Evolutionary conservation across 768 basidiomycete genomes (phyloP).

Genomic region (Tubosaeta brunneosetosa): DNA sequence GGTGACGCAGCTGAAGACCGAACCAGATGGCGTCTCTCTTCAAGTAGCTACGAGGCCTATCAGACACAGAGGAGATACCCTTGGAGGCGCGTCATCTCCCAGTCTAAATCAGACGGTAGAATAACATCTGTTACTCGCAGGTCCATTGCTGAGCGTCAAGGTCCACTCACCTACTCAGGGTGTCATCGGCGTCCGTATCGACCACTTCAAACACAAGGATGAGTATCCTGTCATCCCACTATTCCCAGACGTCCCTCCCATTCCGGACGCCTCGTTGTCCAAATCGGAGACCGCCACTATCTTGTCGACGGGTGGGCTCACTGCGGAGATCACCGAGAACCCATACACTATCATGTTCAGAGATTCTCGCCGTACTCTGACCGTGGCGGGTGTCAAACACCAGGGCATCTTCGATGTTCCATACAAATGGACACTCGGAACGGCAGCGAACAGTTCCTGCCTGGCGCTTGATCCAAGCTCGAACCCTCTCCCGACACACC

Average conservation of each 20-base stretch:
- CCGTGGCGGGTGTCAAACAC: conserved; percentile 46
- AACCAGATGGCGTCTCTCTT: conserved; percentile 47
- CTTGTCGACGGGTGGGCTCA: conserved; percentile 45
- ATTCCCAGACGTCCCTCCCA: conserved; percentile 55
- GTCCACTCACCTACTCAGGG: conserved; percentile 54
- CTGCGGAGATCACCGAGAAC: conserved; percentile 54
- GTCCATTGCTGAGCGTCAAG: conserved; percentile 32
- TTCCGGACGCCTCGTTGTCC: conserved; percentile 39
- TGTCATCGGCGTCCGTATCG: conserved; percentile 52
- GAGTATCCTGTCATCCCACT: conserved; percentile 49
- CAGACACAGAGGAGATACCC: conserved; percentile 58
- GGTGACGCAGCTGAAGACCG: conserved; percentile 45
- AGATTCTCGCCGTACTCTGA: conserved; percentile 28
- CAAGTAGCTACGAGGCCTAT: conserved; percentile 60
- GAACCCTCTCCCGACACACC: conserved; percentile 45
- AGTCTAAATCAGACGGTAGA: neutral
- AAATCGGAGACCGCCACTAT: conserved; percentile 21
- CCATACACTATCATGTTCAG: conserved; percentile 61
- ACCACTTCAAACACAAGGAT: conserved; percentile 45
- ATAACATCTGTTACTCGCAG: neutral
- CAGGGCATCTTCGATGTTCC: conserved; percentile 56
- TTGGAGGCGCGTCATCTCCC: conserved; percentile 40
- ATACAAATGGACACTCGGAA: conserved; percentile 45
- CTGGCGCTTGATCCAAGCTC: conserved; percentile 53
- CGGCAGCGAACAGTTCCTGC: conserved; percentile 53